Percentiles rank a stretch among this genome's conserved stretches.
Evolutionary conservation across 2,329 filamentous ascomycete species (phyloP).

Genomic region (Neofusicoccum laricinum): DNA sequence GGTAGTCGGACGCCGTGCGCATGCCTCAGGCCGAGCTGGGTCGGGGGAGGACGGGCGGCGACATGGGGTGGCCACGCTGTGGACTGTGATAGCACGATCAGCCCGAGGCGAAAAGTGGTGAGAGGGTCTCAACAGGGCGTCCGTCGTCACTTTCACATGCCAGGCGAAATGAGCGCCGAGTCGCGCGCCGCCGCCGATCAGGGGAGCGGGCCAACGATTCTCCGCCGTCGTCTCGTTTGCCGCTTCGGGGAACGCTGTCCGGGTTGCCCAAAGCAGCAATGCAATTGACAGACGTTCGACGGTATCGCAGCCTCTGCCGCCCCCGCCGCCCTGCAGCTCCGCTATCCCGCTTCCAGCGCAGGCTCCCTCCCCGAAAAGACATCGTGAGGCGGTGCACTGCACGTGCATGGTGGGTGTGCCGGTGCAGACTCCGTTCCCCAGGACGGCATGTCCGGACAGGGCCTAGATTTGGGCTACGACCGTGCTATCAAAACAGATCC

Average conservation of each 20-base stretch:
- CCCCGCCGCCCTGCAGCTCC: not conserved
- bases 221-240: not conserved
- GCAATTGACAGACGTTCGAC: not conserved
- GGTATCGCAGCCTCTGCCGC: not conserved
- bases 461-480: too few relatives aligned
- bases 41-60: slow-evolving; percentile 4
- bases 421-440: not conserved
- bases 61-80: slow-evolving; percentile 10
- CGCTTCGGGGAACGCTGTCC: not conserved
- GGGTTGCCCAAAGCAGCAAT: not conserved
- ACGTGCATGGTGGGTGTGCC: not conserved
- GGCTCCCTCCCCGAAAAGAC: not conserved
- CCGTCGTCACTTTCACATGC: slow-evolving; percentile 16
- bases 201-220: not conserved
- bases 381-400: not conserved
- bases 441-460: too few relatives aligned
- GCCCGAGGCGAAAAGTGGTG: slow-evolving; percentile 10
- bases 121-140: not conserved
- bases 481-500: slow-evolving; percentile 51
- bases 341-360: not conserved
- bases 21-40: slow-evolving; percentile 8
- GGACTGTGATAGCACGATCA: slow-evolving; percentile 1
- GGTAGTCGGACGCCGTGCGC: not conserved
- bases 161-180: not conserved
- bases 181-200: not conserved